Base-by-base conservation (phyloP, 441 rosid species). In the Raphanus hybrid region DNA sequence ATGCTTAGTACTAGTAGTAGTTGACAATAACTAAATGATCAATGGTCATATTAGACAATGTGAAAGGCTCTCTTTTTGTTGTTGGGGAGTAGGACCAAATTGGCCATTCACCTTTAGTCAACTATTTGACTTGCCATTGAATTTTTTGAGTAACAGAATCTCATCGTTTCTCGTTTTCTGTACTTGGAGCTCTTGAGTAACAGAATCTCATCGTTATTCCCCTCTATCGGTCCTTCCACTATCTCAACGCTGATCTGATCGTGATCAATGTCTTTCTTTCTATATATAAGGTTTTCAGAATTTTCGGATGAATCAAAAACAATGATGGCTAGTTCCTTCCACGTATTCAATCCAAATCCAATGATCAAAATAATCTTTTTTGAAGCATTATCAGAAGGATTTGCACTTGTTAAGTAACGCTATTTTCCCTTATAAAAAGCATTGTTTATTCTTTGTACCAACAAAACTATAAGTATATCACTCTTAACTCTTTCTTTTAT, bases 271-370 rank as follows among this genome's bases (percentile, higher is more conserved):
- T 29, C 34, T 3, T 74, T 66, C 23, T 35, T 74, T 74, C 50
- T 16, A 16, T 16, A 16, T 7, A 41, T 62, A 54, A 14, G 26
- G 1, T 15, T 69, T 20, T 64, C 66, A 1, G 27, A 32, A 74
- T 23, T 29, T 67, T 67, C 67, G n/a, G 63, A 57, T 14, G 78
- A 71, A 55, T 79, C 75, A 1, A 79, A 50, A 79, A 69, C 78
- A 79, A 74, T 79, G 82, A 63, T 79, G 75, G 58, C 18, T 79
- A 32, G 78, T 70, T 34, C 78, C 82, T 74, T 69, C 75, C 15
- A 79, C 82, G 15, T 69, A 69, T 45, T 74, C 71, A 64, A 69
- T 74, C 82, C 78, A 79, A 64, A 74, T 74, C 82, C 78, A 79
- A 20, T 52, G 57, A 52, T 74, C 82, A 63, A 79, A 32, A 64